A percentile compares a stretch with the other conserved stretches of the same genome.
phyloP scores from a whole-genome alignment of 257 asterid species.

The Ilex aquifolium region DNA sequence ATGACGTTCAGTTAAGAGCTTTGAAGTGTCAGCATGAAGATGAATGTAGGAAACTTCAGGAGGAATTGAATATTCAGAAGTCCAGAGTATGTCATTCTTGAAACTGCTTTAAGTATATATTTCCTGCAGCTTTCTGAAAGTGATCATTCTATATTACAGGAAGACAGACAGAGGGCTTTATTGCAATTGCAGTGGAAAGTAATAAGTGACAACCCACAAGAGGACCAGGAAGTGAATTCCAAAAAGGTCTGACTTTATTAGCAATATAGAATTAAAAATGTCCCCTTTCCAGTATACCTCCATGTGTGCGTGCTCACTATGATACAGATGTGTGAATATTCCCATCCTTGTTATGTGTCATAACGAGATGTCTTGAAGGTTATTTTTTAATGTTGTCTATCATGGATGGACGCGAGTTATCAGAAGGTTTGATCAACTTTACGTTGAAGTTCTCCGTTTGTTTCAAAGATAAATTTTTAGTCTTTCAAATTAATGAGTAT shows the following conservation, averaged over 20 bases:
- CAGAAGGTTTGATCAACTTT: too few species aligned
- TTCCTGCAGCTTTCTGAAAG: constrained; percentile 13
- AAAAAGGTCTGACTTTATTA: constrained; percentile 53
- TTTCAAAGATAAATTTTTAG: too few species aligned
- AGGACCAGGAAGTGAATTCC: constrained; percentile 93
- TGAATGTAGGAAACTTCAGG: constrained; percentile 72
- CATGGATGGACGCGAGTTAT: too few species aligned
- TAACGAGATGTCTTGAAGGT: too few species aligned
- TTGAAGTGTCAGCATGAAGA: constrained; percentile 83
- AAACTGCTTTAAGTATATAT: constrained; percentile 4
- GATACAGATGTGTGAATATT: too few species aligned
- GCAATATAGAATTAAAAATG: too few species aligned
- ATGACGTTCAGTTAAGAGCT: constrained; percentile 80
- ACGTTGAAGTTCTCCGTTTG: too few species aligned
- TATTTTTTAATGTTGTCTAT: too few species aligned
- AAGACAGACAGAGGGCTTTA: constrained; percentile 82
- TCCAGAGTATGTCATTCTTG: constrained; percentile 46
- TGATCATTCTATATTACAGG: constrained; percentile 44
- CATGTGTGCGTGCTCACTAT: too few species aligned
- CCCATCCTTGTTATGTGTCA: too few species aligned
- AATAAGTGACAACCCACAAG: constrained; percentile 74
- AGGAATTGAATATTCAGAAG: constrained; percentile 79
- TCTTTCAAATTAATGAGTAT: too few species aligned
- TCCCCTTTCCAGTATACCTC: too few species aligned
- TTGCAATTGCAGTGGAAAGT: constrained; percentile 97